These are phyloP conservation scores for Posidonia australis DNA, from an alignment of 106 monocot genomes.

Conservation along the genomic window DNA sequence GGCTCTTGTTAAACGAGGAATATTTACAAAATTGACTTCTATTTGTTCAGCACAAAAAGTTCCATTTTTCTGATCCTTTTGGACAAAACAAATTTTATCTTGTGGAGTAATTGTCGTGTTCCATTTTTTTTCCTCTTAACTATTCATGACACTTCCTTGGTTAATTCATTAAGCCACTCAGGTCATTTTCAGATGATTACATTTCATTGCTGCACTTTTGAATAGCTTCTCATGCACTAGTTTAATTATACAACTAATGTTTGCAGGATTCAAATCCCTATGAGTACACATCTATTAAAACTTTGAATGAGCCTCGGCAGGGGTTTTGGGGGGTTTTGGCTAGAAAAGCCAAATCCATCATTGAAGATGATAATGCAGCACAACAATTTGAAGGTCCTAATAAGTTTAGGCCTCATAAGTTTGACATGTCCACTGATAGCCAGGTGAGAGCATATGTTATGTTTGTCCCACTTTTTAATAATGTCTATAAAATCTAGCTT, in stretches of 20 bases:
- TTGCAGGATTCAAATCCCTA: conserved; percentile 41
- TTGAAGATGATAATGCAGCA: conserved; percentile 19
- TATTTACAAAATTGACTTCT: no score
- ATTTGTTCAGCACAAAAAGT: no score
- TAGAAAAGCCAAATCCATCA: conserved; percentile 21
- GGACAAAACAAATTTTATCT: no score
- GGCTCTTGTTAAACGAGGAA: no score
- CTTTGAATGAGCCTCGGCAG: conserved; percentile 39
- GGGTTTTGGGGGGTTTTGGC: conserved; percentile 37
- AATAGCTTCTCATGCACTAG: neutral
- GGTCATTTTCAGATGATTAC: no score
- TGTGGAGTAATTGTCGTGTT: no score
- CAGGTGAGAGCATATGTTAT: neutral
- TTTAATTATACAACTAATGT: neutral
- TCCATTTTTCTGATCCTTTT: no score
- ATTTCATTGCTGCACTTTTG: no score
- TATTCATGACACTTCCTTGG: no score
- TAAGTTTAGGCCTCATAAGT: neutral
- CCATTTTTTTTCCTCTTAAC: no score
- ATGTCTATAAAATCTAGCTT: no score
- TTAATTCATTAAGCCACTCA: no score
- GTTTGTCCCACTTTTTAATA: neutral
- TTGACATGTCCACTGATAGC: neutral
- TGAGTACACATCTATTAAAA: conserved; percentile 57
- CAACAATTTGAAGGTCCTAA: conserved; percentile 12